phyloP scores from a whole-genome alignment of 2,329 filamentous ascomycete species.

The Zasmidium cellare region DNA sequence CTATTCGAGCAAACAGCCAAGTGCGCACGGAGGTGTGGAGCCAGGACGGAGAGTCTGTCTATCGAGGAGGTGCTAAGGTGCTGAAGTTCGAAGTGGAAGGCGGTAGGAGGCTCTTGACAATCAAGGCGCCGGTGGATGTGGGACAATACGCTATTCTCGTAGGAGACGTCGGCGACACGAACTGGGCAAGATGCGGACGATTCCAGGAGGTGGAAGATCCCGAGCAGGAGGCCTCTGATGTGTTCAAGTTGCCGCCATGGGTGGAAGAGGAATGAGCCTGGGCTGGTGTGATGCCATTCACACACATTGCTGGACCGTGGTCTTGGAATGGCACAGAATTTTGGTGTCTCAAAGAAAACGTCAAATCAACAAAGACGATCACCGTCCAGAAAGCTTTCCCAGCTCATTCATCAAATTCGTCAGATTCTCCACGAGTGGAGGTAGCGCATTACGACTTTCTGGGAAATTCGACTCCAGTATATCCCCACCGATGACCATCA shows the following conservation, averaged over 20 bases:
- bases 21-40: neutral
- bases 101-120: neutral
- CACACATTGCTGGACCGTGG: too few relatives aligned
- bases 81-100: neutral
- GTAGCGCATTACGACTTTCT: slow-evolving; percentile 33
- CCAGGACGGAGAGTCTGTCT: neutral
- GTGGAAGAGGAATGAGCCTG: neutral
- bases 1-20: neutral
- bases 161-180: neutral
- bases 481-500: slow-evolving; percentile 60
- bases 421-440: slow-evolving; percentile 66
- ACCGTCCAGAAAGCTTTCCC: slow-evolving; percentile 22
- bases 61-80: neutral
- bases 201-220: neutral
- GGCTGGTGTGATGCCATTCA: too few relatives aligned
- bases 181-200: neutral
- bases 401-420: slow-evolving; percentile 61
- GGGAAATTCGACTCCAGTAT: slow-evolving; percentile 55
- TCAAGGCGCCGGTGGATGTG: neutral
- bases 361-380: neutral
- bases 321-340: too few relatives aligned
- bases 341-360: neutral
- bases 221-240: neutral
- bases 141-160: neutral
- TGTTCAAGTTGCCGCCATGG: neutral